phyloP scores from a whole-genome alignment of 1,284 basidiomycete species.

The Ustilago tritici region DNA sequence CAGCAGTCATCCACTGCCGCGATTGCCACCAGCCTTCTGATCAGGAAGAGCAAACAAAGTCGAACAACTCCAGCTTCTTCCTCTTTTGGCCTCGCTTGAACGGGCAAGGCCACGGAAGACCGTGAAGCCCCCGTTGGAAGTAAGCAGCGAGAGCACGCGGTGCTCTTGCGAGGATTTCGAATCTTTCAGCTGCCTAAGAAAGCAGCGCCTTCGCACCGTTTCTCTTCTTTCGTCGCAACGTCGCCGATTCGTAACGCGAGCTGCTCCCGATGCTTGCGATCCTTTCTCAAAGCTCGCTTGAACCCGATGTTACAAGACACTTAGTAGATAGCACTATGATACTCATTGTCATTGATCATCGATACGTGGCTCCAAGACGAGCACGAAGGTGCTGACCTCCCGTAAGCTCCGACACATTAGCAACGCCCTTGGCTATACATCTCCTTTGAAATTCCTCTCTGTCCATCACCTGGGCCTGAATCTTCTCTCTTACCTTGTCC shows the following conservation, averaged over 20 bases:
- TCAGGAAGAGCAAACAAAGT: too few relatives aligned
- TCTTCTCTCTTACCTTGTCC: conserved; percentile 13
- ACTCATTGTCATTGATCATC: not conserved
- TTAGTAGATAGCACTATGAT: not conserved
- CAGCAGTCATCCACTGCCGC: not conserved
- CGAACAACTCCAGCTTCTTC: not conserved
- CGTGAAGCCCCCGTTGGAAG: conserved; percentile 2
- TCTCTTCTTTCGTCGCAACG: not conserved
- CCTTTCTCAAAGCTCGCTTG: not conserved
- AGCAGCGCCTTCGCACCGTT: not conserved
- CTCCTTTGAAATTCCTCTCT: conserved; percentile 24
- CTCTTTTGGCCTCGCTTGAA: not conserved
- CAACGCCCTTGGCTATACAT: conserved; percentile 45
- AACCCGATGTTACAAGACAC: not conserved
- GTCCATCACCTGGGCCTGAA: conserved; percentile 27
- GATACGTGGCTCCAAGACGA: conserved; percentile 35
- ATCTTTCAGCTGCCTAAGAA: not conserved
- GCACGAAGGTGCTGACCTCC: conserved; percentile 53
- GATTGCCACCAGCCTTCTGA: not conserved
- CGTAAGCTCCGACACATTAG: conserved; percentile 32
- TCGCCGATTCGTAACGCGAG: not conserved
- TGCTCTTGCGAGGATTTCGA: not conserved
- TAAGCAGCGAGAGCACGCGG: not conserved
- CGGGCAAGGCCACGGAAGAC: conserved; percentile 5
- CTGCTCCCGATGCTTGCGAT: not conserved